Conservation (phyloP, 2,329 filamentous ascomycete species). For the Fusarium pseudograminearum region DNA sequence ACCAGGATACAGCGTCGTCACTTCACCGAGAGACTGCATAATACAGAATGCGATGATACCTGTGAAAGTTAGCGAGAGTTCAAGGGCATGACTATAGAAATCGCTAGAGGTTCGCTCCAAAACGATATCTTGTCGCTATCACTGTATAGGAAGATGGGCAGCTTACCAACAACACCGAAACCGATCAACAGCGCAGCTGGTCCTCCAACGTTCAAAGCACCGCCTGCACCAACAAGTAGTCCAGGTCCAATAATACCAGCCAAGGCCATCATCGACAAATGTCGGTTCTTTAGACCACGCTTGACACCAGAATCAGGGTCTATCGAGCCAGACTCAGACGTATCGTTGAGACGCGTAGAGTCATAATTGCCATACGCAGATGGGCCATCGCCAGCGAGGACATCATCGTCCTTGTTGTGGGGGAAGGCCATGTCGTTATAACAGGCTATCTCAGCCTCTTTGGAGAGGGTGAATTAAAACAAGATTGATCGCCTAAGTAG, state of each 20-base stretch:
- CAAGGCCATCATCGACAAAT: constrained; percentile 74
- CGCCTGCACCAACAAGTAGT: constrained; percentile 77
- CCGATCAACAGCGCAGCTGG: constrained; percentile 79
- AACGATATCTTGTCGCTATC: neutral
- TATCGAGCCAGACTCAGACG: constrained; percentile 57
- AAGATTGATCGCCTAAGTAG: constrained; percentile 4
- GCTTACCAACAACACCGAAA: constrained; percentile 72
- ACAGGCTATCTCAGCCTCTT: constrained; percentile 25
- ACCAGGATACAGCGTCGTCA: constrained; percentile 79
- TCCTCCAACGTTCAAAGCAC: constrained; percentile 75
- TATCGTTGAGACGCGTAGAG: constrained; percentile 29
- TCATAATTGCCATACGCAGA: constrained; percentile 39
- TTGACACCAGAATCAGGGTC: constrained; percentile 75
- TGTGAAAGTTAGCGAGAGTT: constrained; percentile 40
- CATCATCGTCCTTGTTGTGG: constrained; percentile 38
- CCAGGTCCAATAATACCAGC: constrained; percentile 76
- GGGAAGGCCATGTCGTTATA: constrained; percentile 20
- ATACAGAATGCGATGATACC: constrained; percentile 73
- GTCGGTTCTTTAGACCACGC: constrained; percentile 75
- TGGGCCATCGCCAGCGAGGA: constrained; percentile 37
- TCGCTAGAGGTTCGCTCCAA: neutral
- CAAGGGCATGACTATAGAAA: neutral
- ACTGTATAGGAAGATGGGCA: neutral
- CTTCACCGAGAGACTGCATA: constrained; percentile 80
- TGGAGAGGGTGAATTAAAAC: neutral